phyloP scores from a whole-genome alignment of 1,139 yeast genomes.

The Geotrichum aggregatum region DNA sequence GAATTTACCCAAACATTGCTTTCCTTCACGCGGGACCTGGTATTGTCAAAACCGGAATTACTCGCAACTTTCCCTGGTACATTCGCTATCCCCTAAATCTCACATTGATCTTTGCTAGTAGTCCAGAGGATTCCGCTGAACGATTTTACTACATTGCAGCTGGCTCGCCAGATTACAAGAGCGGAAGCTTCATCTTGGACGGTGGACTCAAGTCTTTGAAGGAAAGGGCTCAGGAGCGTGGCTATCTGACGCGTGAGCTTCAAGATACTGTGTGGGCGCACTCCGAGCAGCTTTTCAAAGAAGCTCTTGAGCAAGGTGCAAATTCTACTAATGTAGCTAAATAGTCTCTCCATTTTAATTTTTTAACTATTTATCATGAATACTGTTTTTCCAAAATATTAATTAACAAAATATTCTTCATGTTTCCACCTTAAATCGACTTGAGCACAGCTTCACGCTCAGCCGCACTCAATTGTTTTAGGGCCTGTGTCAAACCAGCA shows the following conservation, averaged over 20 bases:
- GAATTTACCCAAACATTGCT: conserved; percentile 30
- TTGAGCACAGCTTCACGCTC: conserved; percentile 54
- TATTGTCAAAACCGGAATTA: conserved; percentile 30
- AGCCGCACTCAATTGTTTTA: conserved; percentile 55
- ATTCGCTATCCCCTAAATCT: conserved; percentile 21
- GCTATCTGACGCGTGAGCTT: conserved; percentile 27
- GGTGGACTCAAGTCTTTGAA: conserved; percentile 24
- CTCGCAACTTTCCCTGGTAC: conserved; percentile 30
- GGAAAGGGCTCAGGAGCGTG: conserved; percentile 24
- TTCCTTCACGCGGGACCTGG: conserved; percentile 36
- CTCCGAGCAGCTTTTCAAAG: conserved; percentile 26
- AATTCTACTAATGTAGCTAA: neutral
- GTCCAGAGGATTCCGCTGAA: conserved; percentile 30
- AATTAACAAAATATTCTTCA: neutral
- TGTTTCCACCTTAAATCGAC: neutral
- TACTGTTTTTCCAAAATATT: neutral
- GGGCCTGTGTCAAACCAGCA: conserved; percentile 57
- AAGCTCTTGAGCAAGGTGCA: conserved; percentile 3
- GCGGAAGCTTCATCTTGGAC: conserved; percentile 28
- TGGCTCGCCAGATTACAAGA: conserved; percentile 25
- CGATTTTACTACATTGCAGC: conserved; percentile 29
- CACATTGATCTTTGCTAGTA: conserved; percentile 18
- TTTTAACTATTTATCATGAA: neutral
- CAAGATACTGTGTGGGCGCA: conserved; percentile 33
- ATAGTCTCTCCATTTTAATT: too few relatives aligned